These are phyloP conservation scores for Haplosporangium sp. DNA, from an alignment of 371 early-diverging fungal species.

Conservation along the genomic window DNA sequence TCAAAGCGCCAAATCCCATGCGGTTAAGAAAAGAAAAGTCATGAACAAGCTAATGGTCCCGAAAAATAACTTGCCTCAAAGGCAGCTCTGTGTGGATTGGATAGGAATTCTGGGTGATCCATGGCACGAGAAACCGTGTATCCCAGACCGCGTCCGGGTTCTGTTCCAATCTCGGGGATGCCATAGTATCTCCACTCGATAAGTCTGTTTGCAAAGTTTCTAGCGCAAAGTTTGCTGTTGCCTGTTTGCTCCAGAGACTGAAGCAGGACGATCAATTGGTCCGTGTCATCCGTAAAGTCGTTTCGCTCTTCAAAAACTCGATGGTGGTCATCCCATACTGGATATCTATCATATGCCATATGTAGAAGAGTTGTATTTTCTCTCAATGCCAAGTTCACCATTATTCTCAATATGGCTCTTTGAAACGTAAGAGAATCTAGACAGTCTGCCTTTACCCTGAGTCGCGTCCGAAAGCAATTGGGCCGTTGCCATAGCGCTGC, in stretches of 20 bases:
- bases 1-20: no score
- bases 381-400: background rate
- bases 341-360: slow-evolving; percentile 13
- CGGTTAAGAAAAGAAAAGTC: background rate
- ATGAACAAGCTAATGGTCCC: background rate
- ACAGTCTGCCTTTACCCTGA: slow-evolving; percentile 37
- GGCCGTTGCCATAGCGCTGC: slow-evolving; percentile 64
- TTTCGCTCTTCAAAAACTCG: slow-evolving; percentile 53
- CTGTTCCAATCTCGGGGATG: slow-evolving; percentile 61
- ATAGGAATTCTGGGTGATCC: slow-evolving; percentile 53
- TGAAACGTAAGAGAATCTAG: background rate
- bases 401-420: background rate
- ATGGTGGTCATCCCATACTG: slow-evolving; percentile 56
- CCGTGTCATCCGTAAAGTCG: slow-evolving; percentile 77
- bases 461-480: slow-evolving; percentile 69
- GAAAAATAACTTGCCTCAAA: slow-evolving; percentile 28
- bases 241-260: slow-evolving; percentile 60
- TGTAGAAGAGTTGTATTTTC: background rate
- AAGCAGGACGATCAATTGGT: slow-evolving; percentile 69
- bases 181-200: slow-evolving; percentile 61
- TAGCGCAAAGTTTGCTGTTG: slow-evolving; percentile 59
- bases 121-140: slow-evolving; percentile 61
- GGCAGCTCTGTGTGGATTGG: slow-evolving; percentile 55
- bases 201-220: slow-evolving; percentile 63
- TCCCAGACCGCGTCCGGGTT: slow-evolving; percentile 62